Evolutionary conservation across 371 early-diverging fungal species (phyloP), one percentile per base, ranked within the genome.

Genomic region (Smittium mucronatum): DNA sequence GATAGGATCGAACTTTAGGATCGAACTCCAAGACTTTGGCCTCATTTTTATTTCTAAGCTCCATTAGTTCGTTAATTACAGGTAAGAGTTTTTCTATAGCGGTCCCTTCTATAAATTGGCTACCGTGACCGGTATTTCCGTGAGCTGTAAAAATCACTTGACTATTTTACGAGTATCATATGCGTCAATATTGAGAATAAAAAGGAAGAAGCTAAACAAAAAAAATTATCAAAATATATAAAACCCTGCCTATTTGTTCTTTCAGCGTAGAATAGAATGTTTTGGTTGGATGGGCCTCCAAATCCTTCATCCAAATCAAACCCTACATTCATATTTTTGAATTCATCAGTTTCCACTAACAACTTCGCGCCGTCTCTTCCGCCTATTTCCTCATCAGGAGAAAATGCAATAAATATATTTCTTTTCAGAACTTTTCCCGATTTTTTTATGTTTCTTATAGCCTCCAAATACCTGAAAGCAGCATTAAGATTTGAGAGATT

Each of bases 361-460:
- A 65, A 36, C 65, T 78, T 75, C 88, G 90, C 88, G 32, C 92
- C 92, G 69, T 88, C 88, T 1, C 69, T 61, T 16, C 93, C 90
- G 70, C 89, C 91, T 66, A 91, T 85, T 73, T 92, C 93, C 78
- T 92, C 92, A 72, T 92, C 92, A 73, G 90, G 88, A 65, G 88
- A 87, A 80, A 83, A 90, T n/a, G 84, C 81, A 64, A 85, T 71
- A 70, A 89, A 89, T 34, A 91, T 76, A 30, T 87, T 89, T 36
- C 89, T 81, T 69, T 74, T 75, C 30, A 85, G 83, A 70, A 78
- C 75, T 71, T 64, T 75, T 33, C 85, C 86, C 32, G 72, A 70
- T 0, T 70, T 70, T 70, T 83, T 78, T 34, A 88, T 81, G n/a
- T 69, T 71, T 1, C 91, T 80, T 47, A 91, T 78, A 35, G 89